Percentiles rank a stretch among this genome's conserved stretches.
Evolutionary conservation across 352 stramenopile species (phyloP).

Genomic region (Pythium utonaiense): DNA sequence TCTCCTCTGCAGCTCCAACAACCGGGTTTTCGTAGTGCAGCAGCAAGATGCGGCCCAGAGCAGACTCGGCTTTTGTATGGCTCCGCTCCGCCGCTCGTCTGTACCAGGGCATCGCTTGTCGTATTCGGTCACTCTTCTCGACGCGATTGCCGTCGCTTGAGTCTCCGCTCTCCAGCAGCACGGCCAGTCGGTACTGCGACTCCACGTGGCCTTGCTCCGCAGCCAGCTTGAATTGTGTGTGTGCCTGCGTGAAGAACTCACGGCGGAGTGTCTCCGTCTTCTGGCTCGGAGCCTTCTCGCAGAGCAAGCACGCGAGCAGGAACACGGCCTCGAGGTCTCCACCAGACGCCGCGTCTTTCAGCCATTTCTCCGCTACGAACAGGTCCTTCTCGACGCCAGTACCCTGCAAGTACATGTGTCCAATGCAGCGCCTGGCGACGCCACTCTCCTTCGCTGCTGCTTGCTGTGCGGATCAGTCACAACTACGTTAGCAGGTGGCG

Average conservation of each 20-base stretch:
- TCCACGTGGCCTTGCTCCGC: slow-evolving; percentile 48
- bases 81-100: slow-evolving; percentile 44
- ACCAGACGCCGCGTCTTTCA: slow-evolving; percentile 31
- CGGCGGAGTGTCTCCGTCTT: slow-evolving; percentile 29
- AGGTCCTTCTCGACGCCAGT: slow-evolving; percentile 48
- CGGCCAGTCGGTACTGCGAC: slow-evolving; percentile 54
- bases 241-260: slow-evolving; percentile 34
- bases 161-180: slow-evolving; percentile 36
- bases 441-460: slow-evolving; percentile 42
- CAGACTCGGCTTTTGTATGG: slow-evolving; percentile 46
- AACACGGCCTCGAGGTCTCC: slow-evolving; percentile 47
- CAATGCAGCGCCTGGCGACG: slow-evolving; percentile 56
- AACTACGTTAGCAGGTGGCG: too few relatives aligned
- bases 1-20: neutral
- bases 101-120: slow-evolving; percentile 44
- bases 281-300: slow-evolving; percentile 40
- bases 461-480: slow-evolving; percentile 25
- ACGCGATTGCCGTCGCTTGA: slow-evolving; percentile 9
- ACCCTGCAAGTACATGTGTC: slow-evolving; percentile 52
- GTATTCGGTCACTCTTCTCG: slow-evolving; percentile 9
- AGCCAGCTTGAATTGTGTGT: slow-evolving; percentile 42
- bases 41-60: slow-evolving; percentile 45
- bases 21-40: slow-evolving; percentile 13
- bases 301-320: slow-evolving; percentile 48
- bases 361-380: slow-evolving; percentile 50